Base-by-base conservation (phyloP, 768 basidiomycete species). In the Pleurotus tuoliensis region DNA sequence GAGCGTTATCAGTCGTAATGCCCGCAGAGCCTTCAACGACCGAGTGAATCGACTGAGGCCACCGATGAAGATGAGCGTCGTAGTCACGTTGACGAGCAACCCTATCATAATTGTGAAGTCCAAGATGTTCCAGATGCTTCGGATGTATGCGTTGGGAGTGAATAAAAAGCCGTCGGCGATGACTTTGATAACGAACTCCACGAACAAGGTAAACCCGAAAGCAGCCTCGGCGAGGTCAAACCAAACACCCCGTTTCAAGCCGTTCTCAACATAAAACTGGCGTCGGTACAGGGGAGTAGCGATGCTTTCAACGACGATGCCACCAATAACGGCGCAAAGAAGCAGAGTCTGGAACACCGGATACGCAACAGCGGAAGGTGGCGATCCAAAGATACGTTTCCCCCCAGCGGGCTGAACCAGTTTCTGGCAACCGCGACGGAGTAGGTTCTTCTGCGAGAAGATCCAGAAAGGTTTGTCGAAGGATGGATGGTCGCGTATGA, bases 401-500 rank as follows among this genome's bases (percentile, higher is more conserved):
- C 93, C 92, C 54, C 84, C 82, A 0, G 92, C 82, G 0, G 96
- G 92, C 39, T 82, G 81, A 15, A 96, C 92, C 46, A 96, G 70
- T 58, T 81, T 83, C 70, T 98, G 96, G 66, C 90, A 96, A 57
- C 86, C 66, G 43, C 74, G 80, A 1, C 96, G 87, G 39, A 95
- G 37, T 13, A 72, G 70, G 60, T 88, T 92, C 60, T 83, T 81
- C 71, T 96, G 93, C 2, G 88, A 82, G 67, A 98, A 88, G 16
- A 96, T 58, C 90, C 92, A 97, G 59, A 98, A 88, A 0, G 90
- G 83, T 64, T 85, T 90, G 70, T 98, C 95, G 65, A 90, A 98
- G 2, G 86, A 80, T 0, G 96, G 94, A 71, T 97, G 89, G 55
- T 87, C 82, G 2, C 81, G 83, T 61, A 97, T 96, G 68, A 96